Conservation (phyloP, 2,329 filamentous ascomycete species). For the Colletotrichum sp. region DNA sequence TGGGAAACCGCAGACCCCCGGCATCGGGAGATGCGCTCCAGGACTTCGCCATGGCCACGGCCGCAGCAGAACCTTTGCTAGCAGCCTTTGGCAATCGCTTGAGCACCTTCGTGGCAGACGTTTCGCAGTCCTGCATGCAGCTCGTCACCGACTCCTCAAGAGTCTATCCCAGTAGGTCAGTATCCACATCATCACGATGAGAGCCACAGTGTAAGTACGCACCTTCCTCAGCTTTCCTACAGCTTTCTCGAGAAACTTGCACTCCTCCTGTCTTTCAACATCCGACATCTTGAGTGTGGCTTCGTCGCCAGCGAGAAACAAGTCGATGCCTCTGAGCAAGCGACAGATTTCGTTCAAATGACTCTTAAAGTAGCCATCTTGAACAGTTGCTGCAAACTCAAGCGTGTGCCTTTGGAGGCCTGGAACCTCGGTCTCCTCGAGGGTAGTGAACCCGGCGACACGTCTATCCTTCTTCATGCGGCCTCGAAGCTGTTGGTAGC, state of each 20-base stretch:
- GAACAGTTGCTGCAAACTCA: slow-evolving; percentile 52
- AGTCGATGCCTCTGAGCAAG: background rate
- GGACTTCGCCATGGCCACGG: slow-evolving; percentile 36
- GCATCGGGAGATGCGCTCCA: slow-evolving; percentile 1
- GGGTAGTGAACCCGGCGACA: slow-evolving; percentile 55
- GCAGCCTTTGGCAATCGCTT: background rate
- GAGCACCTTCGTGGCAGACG: background rate
- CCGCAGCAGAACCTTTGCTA: background rate
- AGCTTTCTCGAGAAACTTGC: background rate
- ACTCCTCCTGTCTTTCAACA: background rate
- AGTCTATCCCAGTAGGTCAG: background rate
- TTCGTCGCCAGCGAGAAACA: background rate
- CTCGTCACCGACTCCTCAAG: background rate
- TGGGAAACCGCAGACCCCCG: slow-evolving; percentile 24
- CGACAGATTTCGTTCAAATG: background rate
- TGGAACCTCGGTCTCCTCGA: slow-evolving; percentile 64
- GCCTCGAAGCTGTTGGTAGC: slow-evolving; percentile 66
- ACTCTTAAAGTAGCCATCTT: background rate
- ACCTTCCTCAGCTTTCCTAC: background rate
- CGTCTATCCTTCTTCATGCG: slow-evolving; percentile 56
- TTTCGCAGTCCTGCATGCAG: background rate
- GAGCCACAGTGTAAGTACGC: background rate
- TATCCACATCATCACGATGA: background rate
- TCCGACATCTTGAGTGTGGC: background rate
- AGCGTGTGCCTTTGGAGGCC: slow-evolving; percentile 63